phyloP scores from a whole-genome alignment of 176 grass and related monocot species.

The Aechmea fasciata region DNA sequence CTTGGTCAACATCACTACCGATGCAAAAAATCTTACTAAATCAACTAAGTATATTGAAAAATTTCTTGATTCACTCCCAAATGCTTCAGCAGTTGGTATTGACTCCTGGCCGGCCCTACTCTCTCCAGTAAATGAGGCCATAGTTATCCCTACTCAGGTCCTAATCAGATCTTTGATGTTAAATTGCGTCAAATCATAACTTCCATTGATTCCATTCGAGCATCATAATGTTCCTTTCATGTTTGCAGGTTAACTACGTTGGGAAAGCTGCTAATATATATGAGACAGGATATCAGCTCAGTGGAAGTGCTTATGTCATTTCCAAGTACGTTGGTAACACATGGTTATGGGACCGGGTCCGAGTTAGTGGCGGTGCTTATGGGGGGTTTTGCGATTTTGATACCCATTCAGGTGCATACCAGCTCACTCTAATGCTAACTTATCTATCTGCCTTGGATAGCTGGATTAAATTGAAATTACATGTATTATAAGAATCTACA shows the following conservation, averaged over 20 bases:
- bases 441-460: background rate
- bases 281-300: slow-evolving; percentile 83
- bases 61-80: slow-evolving; percentile 83
- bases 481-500: background rate
- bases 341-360: slow-evolving; percentile 94
- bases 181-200: background rate
- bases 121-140: slow-evolving; percentile 80
- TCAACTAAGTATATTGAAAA: slow-evolving; percentile 56
- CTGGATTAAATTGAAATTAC: background rate
- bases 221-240: slow-evolving; percentile 21
- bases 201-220: background rate
- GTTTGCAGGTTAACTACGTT: slow-evolving; percentile 92
- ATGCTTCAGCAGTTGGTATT: slow-evolving; percentile 31
- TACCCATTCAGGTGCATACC: slow-evolving; percentile 70
- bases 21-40: slow-evolving; percentile 83
- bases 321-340: slow-evolving; percentile 93
- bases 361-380: slow-evolving; percentile 96
- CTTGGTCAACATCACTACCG: slow-evolving; percentile 75
- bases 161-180: background rate
- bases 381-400: slow-evolving; percentile 99
- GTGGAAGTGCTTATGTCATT: slow-evolving; percentile 92
- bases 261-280: slow-evolving; percentile 91
- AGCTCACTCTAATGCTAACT: background rate
- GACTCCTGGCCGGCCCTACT: slow-evolving; percentile 62
- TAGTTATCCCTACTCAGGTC: slow-evolving; percentile 96